Evolutionary conservation across 306 rosid genomes (phyloP).

Genomic region (Cyamopsis tetragonoloba): DNA sequence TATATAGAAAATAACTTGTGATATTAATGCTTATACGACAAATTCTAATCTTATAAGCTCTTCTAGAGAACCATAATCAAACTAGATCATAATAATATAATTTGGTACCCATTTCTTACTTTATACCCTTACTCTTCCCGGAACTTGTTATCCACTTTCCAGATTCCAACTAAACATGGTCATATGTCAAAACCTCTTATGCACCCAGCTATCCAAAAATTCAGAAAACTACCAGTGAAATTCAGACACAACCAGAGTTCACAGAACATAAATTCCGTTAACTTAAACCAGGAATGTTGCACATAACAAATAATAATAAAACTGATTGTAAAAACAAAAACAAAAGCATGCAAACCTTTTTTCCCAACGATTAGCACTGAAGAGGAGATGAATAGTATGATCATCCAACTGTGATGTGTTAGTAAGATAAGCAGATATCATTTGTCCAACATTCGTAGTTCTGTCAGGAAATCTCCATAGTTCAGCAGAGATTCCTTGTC

Average conservation of each 20-base stretch:
- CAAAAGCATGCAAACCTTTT: slow-evolving; percentile 52
- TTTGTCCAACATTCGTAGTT: slow-evolving; percentile 75
- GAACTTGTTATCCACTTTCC: neutral
- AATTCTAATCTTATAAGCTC: too few species aligned
- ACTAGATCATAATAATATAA: too few species aligned
- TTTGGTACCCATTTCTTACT: neutral
- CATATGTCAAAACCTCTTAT: neutral
- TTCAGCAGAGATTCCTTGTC: slow-evolving; percentile 61
- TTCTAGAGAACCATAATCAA: too few species aligned
- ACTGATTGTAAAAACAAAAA: neutral
- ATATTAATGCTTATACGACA: too few species aligned
- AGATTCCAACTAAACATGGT: neutral
- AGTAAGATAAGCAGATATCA: slow-evolving; percentile 85
- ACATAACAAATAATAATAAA: neutral
- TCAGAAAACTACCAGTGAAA: neutral
- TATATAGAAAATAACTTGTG: too few species aligned
- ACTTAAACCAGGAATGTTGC: neutral
- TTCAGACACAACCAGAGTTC: neutral
- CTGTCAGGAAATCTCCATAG: slow-evolving; percentile 90
- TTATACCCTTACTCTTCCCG: neutral
- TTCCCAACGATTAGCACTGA: slow-evolving; percentile 98
- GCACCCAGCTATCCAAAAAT: neutral
- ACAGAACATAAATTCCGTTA: neutral
- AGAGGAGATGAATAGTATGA: slow-evolving; percentile 81
- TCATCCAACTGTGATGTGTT: slow-evolving; percentile 84